Base-by-base conservation (phyloP, 2,329 filamentous ascomycete genomes). In the Fusarium pseudoanthophilum region DNA sequence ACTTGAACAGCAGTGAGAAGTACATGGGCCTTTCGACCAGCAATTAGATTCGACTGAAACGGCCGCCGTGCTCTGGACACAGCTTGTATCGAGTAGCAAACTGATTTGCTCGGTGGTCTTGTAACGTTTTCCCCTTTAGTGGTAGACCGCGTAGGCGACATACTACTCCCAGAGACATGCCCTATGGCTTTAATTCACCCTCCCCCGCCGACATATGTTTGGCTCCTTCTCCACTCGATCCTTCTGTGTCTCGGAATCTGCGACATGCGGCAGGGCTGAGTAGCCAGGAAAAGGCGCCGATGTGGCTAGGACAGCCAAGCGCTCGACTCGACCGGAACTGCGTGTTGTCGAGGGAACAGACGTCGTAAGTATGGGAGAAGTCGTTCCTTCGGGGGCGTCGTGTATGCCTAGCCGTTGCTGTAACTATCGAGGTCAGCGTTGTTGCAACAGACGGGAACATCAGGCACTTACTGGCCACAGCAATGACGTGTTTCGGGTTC, bases 311-410 rank as follows among this genome's bases (percentile, higher is more conserved):
- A 32, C 7, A 9, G 11, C 13, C 28, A 11, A 20, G 11, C 11
- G 16, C 8, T 24, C 30, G n/a, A 14, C 30, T 24, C 11, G 5
- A 4, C 2, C 4, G 21, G 48, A 34, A 24, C 5, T 10, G 11
- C 21, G 30, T 7, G 5, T 34, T 8, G 11, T 20, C n/a, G 16
- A 24, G 11, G 48, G 1, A 16, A 20, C 1, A 34, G 48, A 24
- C 5, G 26, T 51, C 48, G 30, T 4, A 15, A 20, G 21, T 3
- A 24, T 14, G 21, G 5, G 30, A 28, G 3, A 7, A 7, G 8
- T 16, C 21, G 15, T n/a, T 13, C 11, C 21, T 14, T 7, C 6
- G 2, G 4, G 11, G 7, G n/a, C 4, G 21, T 24, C 2, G 48
- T 14, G 8, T 15, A 20, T 51, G 21, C 4, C 11, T 8, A 14